Percentiles rank a stretch among this genome's conserved stretches.
Conservation (phyloP, 169 alveolate species). For the Cryptosporidium ryanae region DNA sequence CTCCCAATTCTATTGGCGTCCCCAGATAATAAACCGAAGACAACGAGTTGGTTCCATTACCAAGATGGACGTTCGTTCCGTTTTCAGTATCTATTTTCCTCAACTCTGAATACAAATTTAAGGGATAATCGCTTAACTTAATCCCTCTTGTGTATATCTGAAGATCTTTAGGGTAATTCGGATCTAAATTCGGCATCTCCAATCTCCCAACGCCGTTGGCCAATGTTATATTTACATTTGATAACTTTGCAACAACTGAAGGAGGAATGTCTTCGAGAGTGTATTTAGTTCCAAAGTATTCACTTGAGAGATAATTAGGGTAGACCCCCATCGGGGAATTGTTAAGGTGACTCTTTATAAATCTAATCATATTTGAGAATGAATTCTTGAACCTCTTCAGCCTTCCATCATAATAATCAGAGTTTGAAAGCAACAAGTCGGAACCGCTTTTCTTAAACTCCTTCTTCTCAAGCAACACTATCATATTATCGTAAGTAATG, state of each 20-base stretch:
- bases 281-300: slow-evolving; percentile 11
- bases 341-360: neutral
- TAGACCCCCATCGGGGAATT: slow-evolving; percentile 2
- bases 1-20: slow-evolving; percentile 9
- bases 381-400: slow-evolving; percentile 11
- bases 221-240: neutral
- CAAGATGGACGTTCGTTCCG: no score
- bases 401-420: slow-evolving; percentile 16
- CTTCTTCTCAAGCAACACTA: slow-evolving; percentile 19
- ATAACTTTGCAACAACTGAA: neutral
- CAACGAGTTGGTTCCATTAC: no score
- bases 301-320: slow-evolving; percentile 17
- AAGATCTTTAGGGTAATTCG: slow-evolving; percentile 14
- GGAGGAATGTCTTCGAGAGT: slow-evolving; percentile 34
- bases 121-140: slow-evolving; percentile 24
- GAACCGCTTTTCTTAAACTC: slow-evolving; percentile 61
- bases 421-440: slow-evolving; percentile 21
- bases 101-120: neutral
- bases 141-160: slow-evolving; percentile 24
- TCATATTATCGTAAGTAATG: slow-evolving; percentile 21
- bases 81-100: neutral
- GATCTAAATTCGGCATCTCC: slow-evolving; percentile 51
- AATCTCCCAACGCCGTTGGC: slow-evolving; percentile 23
- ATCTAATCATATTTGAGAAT: slow-evolving; percentile 1
- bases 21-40: slow-evolving; percentile 10